Evolutionary conservation across 2,329 filamentous ascomycete species (phyloP).

Genomic region (Diaporthe sp.): DNA sequence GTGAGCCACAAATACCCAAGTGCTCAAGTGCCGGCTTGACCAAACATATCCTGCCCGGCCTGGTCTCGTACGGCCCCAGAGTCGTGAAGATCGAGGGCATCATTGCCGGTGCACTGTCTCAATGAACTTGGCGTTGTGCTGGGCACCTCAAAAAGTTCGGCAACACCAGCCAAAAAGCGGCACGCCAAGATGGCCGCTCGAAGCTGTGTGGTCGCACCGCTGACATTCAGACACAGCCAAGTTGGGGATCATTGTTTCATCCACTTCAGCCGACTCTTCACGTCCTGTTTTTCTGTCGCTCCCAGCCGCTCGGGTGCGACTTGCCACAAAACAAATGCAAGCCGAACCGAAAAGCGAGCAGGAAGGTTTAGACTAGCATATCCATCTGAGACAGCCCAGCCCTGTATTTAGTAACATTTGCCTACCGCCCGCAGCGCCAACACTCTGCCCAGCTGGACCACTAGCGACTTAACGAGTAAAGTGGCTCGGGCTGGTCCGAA

Average conservation of each 20-base stretch:
- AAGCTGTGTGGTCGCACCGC: conserved; percentile 19
- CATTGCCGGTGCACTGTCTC: conserved; percentile 21
- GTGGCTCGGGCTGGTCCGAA: conserved; percentile 24
- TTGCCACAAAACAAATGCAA: not conserved
- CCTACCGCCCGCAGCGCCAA: not conserved
- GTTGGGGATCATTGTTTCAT: conserved; percentile 30
- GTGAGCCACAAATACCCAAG: conserved; percentile 23
- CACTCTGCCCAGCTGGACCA: not conserved
- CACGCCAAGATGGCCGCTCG: not conserved
- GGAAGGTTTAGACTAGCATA: conserved; percentile 25
- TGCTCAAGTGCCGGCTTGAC: conserved; percentile 6
- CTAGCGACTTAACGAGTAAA: not conserved
- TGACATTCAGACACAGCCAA: conserved; percentile 25
- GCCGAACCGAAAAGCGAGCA: conserved; percentile 11
- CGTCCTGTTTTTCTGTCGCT: not conserved
- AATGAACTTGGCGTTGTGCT: conserved; percentile 23
- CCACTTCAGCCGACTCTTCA: conserved; percentile 19
- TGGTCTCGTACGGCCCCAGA: not conserved
- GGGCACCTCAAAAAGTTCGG: conserved; percentile 9
- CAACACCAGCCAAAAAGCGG: conserved; percentile 12
- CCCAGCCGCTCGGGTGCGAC: conserved; percentile 9
- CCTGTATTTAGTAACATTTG: not conserved
- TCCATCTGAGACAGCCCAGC: conserved; percentile 5
- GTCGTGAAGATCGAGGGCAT: not conserved
- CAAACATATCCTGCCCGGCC: not conserved